Base-by-base conservation (phyloP, 805 yeast genomes). In the Candida patagonica region DNA sequence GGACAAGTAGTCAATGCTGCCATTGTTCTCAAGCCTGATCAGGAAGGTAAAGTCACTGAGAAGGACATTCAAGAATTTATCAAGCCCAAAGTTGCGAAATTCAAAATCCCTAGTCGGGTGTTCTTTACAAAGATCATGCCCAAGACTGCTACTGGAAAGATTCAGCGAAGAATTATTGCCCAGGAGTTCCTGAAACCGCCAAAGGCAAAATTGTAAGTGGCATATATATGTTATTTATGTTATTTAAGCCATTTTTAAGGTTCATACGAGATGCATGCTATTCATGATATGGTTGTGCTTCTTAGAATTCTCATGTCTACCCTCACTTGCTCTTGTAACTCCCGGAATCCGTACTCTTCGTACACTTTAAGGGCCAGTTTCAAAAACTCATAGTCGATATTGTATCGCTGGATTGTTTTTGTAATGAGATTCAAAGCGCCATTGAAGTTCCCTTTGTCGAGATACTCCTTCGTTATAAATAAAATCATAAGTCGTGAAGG, bases 131-230 rank as follows among this genome's bases (percentile, higher is more conserved):
- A 76, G 12, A 63, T 65, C 20, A 65, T 80, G 58, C 87, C 87
- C 47, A 80, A 80, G 66, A 78, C 85, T 2, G 80, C 88, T 5
- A 80, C 88, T 1, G 88, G 87, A 20, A 80, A 80, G 65, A 74
- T 80, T 41, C 86, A 80, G 61, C 67, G 88, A 53, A 64, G 83
- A 47, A 68, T 67, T 46, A 73, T 79, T 50, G 80, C 80, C 4
- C 64, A 63, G 41, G 59, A 61, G 42, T 68, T 73, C 41, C 52
- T 60, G 20, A 35, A 36, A 13, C 35, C 47, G 30, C 31, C 36
- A 22, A 47, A 45, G 44, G 34, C 51, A 25, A 48, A 49, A 45
- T 25, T 48, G 6, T 37, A 29, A 29, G 34, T 23, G 24, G 31
- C 10, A 4, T 29, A 10, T 29, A 9, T 20, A 15, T 5, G 13